These are phyloP conservation scores for Stropharia rugosoannulata DNA, from an alignment of 768 basidiomycete genomes.

Conservation along the genomic window DNA sequence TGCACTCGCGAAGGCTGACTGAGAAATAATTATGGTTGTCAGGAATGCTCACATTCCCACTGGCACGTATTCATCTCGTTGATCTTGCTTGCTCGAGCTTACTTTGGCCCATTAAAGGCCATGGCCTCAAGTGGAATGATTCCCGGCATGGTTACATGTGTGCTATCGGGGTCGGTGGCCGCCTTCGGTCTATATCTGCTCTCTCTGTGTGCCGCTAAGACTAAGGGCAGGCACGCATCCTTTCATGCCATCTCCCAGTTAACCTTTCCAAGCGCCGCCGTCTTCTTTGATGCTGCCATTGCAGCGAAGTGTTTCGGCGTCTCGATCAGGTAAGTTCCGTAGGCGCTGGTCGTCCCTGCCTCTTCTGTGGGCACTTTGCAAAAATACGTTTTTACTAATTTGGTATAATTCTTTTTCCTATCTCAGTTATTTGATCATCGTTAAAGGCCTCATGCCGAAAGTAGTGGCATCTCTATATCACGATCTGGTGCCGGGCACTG, in stretches of 20 bases:
- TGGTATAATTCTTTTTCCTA: background rate
- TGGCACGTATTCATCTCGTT: conserved; percentile 45
- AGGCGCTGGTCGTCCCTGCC: background rate
- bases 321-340: conserved; percentile 70
- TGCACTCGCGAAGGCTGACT: background rate
- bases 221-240: conserved; percentile 73
- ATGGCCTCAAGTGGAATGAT: conserved; percentile 89
- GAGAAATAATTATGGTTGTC: background rate
- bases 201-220: conserved; percentile 75
- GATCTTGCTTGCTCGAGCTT: background rate
- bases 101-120: conserved; percentile 45
- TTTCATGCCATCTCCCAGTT: conserved; percentile 83
- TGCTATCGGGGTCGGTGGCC: conserved; percentile 74
- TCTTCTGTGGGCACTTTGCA: conserved; percentile 7
- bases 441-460: conserved; percentile 91
- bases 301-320: conserved; percentile 98
- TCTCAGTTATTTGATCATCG: conserved; percentile 81
- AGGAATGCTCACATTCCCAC: conserved; percentile 90
- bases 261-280: conserved; percentile 84
- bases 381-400: conserved; percentile 5
- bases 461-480: conserved; percentile 85
- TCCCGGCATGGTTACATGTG: conserved; percentile 87
- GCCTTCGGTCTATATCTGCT: conserved; percentile 90
- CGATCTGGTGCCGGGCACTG: conserved; percentile 62
- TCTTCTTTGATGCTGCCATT: conserved; percentile 93